Conservation (phyloP, 2,329 filamentous ascomycete species). For the Periconia macrospinosa region DNA sequence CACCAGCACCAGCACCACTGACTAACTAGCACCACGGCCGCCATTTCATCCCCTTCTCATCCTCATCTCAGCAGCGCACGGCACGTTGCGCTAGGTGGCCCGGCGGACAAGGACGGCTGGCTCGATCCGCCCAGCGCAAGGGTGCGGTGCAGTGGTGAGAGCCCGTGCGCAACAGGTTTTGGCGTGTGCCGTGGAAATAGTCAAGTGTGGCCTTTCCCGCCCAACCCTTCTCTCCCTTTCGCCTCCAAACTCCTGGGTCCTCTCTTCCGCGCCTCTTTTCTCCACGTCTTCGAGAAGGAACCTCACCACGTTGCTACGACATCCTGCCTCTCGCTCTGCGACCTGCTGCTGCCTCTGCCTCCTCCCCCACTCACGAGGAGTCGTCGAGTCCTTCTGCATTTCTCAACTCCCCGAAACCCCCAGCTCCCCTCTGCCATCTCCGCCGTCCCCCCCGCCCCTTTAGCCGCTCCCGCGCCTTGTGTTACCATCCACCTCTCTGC, state of each 20-base stretch:
- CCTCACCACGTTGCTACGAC: background rate
- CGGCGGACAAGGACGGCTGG: background rate
- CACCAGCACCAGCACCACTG: too few relatives aligned
- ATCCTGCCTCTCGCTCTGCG: background rate
- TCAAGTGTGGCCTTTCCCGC: constrained; percentile 33
- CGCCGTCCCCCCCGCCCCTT: background rate
- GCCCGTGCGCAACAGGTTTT: constrained; percentile 12
- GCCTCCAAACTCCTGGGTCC: constrained; percentile 37
- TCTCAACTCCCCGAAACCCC: too few relatives aligned
- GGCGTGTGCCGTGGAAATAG: constrained; percentile 24
- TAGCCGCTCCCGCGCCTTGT: background rate
- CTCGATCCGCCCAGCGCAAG: background rate
- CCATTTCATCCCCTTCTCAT: background rate
- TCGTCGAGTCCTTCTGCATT: background rate
- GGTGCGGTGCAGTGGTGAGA: background rate
- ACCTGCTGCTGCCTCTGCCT: background rate
- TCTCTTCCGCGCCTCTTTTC: constrained; percentile 1
- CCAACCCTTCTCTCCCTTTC: constrained; percentile 39
- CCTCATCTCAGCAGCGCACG: background rate
- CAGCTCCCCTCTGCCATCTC: background rate
- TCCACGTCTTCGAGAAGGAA: constrained; percentile 4
- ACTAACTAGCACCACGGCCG: too few relatives aligned
- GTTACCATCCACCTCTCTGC: background rate
- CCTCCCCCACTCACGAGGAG: background rate
- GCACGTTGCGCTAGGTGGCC: background rate